Evolutionary conservation across 2,329 filamentous ascomycete species (phyloP), one percentile per base, ranked within the genome.

Genomic region (Botryotinia narcissicola): DNA sequence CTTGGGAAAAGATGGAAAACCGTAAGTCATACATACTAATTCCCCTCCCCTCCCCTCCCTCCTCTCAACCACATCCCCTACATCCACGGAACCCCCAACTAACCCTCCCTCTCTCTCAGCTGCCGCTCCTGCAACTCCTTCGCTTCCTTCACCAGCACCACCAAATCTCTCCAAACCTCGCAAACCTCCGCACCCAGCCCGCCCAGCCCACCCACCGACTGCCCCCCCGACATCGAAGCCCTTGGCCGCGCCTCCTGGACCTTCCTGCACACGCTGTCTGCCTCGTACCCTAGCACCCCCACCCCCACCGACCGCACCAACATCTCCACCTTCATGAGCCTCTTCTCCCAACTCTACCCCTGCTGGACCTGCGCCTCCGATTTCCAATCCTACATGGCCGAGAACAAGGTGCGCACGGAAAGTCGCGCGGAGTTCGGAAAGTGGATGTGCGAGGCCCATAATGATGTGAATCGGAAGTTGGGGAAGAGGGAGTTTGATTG

Each of bases 361-460:
- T 99, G 96, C 85, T 97, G 95, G 94, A 89, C 92, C 4, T 99
- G 96, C 83, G 96, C 95, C 48, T 92, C 95, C 75, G 95, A 98
- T 81, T 98, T 99, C 82, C 92, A 92, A 82, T 82, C 82, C 0
- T 98, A 95, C 87, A 91, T 98, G 85, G 64, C 32, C 2, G 86
- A 85, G 75, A 83, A 83, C 75, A 88, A 89, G 80, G 90, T 95
- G 57, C 82, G 82, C 75, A 84, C 88, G 14, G 84, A 83, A 57
- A 88, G 86, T 76, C 83, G 89, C 54, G 88, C 90, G 73, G 92
- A 94, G 78, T 94, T 96, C 82, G 93, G 93, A 37, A 85, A 85
- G 74, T 97, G 93, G 93, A 87, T 96, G 82, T 97, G 93, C 80
- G 90, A 92, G 79, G 93, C 93, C 75, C 93, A 97, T 82, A 97